These are phyloP conservation scores for Flaveria linearis DNA, from an alignment of 129 eudicot species.

Conservation along the genomic window DNA sequence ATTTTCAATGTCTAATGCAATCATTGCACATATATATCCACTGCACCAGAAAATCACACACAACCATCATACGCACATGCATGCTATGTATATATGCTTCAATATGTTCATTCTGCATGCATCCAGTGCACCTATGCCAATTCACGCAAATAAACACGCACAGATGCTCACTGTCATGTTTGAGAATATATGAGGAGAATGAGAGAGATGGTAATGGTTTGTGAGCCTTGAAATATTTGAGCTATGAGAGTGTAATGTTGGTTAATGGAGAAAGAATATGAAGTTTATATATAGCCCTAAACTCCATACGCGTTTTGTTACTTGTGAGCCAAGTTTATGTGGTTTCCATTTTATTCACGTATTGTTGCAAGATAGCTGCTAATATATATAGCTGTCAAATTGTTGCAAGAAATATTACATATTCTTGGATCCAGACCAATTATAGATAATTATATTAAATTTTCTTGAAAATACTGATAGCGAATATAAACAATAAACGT, in stretches of 20 bases:
- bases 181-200: neutral
- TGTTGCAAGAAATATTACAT: neutral
- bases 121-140: neutral
- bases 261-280: neutral
- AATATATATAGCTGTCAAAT: neutral
- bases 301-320: constrained; percentile 11
- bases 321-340: constrained; percentile 25
- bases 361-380: no score
- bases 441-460: neutral
- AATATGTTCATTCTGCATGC: neutral
- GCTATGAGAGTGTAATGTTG: constrained; percentile 7
- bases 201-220: neutral
- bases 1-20: neutral
- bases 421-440: neutral
- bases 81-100: neutral
- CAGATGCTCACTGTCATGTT: constrained; percentile 39
- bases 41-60: neutral
- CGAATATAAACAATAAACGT: neutral
- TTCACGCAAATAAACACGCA: neutral
- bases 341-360: neutral
- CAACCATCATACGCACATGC: neutral
- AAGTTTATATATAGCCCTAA: neutral
- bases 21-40: neutral
- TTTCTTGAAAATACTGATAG: neutral
- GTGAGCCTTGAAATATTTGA: constrained; percentile 1